Conservation (phyloP, 768 basidiomycete genomes). For the Hortiboletus campestris region DNA sequence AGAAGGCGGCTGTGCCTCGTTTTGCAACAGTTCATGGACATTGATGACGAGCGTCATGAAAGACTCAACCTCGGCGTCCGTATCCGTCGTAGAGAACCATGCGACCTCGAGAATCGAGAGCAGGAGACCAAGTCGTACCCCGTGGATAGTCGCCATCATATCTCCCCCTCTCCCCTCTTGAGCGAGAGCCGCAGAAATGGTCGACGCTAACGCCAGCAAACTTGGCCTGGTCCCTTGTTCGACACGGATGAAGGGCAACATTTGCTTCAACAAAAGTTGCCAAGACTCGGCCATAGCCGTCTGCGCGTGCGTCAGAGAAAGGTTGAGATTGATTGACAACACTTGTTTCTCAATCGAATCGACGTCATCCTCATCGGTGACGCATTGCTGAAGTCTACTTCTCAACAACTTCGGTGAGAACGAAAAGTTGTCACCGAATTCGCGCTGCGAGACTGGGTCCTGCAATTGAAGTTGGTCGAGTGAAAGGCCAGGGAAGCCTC, state of each 20-base stretch:
- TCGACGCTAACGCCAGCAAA: conserved; percentile 55
- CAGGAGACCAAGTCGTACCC: conserved; percentile 68
- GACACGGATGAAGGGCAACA: conserved; percentile 61
- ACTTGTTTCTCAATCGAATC: conserved; percentile 57
- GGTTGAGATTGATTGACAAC: conserved; percentile 79
- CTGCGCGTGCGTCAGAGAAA: conserved; percentile 82
- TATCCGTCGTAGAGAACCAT: conserved; percentile 66
- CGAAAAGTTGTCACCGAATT: conserved; percentile 77
- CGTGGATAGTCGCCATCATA: conserved; percentile 82
- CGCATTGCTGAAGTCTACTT: conserved; percentile 50
- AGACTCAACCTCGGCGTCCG: conserved; percentile 49
- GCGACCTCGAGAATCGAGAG: conserved; percentile 76
- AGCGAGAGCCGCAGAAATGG: conserved; percentile 65
- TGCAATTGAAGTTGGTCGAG: conserved; percentile 64
- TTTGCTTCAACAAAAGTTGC: conserved; percentile 66
- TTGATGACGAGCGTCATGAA: conserved; percentile 64
- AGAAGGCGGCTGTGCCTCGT: conserved; percentile 70
- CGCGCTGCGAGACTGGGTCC: conserved; percentile 62
- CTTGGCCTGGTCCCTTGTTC: conserved; percentile 55
- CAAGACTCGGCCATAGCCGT: conserved; percentile 73
- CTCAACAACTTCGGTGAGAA: conserved; percentile 65
- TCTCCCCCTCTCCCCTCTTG: conserved; percentile 72
- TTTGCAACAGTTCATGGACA: conserved; percentile 64
- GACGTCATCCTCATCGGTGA: conserved; percentile 35
- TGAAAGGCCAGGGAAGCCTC: conserved; percentile 56